phyloP scores from a whole-genome alignment of 164 flowering plant species.

The Nelumbo lutea region DNA sequence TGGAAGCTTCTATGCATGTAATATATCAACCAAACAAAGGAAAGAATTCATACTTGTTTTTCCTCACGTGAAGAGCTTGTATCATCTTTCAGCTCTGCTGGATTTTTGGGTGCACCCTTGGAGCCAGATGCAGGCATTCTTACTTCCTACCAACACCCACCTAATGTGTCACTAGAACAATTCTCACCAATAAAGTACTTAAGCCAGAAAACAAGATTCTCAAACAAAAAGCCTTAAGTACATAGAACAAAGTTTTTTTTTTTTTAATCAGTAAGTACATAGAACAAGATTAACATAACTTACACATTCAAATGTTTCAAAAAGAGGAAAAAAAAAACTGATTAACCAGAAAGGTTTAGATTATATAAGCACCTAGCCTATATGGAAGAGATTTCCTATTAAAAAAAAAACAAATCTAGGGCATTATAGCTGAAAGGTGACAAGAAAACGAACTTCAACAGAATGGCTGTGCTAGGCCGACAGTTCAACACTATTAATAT shows the following conservation, averaged over 20 bases:
- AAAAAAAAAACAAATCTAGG: no score
- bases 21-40: background rate
- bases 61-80: slow-evolving; percentile 80
- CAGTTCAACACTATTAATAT: no score
- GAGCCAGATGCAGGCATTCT: slow-evolving; percentile 96
- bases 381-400: no score
- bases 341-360: no score
- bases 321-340: no score
- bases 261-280: no score
- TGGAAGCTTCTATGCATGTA: background rate
- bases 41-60: slow-evolving; percentile 50
- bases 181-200: background rate
- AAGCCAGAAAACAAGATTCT: background rate
- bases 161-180: slow-evolving; percentile 11
- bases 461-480: no score
- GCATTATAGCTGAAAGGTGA: no score
- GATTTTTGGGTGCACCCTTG: slow-evolving; percentile 72
- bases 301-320: no score
- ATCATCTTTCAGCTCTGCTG: slow-evolving; percentile 86
- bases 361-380: no score
- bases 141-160: slow-evolving; percentile 66
- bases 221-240: background rate
- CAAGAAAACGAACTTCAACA: no score
- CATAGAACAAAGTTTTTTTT: background rate
- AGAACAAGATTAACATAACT: no score